These are phyloP conservation scores for Phyllosticta citrichinensis DNA, from an alignment of 2,329 filamentous ascomycete genomes.

Conservation along the genomic window DNA sequence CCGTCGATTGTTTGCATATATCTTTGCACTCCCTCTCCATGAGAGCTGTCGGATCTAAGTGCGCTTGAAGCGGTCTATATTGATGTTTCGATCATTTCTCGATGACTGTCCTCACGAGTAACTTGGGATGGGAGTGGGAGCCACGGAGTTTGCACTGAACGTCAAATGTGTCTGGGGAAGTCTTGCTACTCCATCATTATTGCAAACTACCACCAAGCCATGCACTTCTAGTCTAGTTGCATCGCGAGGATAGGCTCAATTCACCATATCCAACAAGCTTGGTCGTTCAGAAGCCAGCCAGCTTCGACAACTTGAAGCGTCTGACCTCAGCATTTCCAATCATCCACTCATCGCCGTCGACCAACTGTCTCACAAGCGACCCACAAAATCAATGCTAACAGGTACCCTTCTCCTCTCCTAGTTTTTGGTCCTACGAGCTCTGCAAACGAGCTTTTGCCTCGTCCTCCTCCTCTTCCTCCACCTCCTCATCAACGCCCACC, in stretches of 20 bases:
- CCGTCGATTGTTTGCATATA: background rate
- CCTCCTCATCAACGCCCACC: constrained; percentile 22
- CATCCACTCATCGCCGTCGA: background rate
- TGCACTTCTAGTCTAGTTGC: too few species aligned
- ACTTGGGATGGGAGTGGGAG: background rate
- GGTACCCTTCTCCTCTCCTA: constrained; percentile 15
- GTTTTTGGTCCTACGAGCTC: constrained; percentile 84
- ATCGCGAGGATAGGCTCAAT: too few species aligned
- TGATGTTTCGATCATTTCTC: background rate
- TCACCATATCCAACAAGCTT: too few species aligned
- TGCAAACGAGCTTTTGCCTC: constrained; percentile 47
- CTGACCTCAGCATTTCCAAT: too few species aligned
- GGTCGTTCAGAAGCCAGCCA: too few species aligned
- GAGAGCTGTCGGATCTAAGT: background rate
- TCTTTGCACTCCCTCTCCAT: too few species aligned
- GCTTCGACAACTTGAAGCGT: too few species aligned
- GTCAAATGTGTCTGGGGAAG: background rate
- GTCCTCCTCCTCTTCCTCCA: background rate
- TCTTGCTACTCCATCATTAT: background rate
- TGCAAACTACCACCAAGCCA: too few species aligned
- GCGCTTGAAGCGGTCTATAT: background rate
- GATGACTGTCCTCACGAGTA: background rate
- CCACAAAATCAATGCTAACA: background rate
- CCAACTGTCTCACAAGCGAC: background rate
- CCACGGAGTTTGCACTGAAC: too few species aligned